A percentile compares a stretch with the other conserved stretches of the same genome.
These are phyloP conservation scores for Epichloe sp. DNA, from an alignment of 2,329 filamentous ascomycete genomes.

Conservation along the genomic window DNA sequence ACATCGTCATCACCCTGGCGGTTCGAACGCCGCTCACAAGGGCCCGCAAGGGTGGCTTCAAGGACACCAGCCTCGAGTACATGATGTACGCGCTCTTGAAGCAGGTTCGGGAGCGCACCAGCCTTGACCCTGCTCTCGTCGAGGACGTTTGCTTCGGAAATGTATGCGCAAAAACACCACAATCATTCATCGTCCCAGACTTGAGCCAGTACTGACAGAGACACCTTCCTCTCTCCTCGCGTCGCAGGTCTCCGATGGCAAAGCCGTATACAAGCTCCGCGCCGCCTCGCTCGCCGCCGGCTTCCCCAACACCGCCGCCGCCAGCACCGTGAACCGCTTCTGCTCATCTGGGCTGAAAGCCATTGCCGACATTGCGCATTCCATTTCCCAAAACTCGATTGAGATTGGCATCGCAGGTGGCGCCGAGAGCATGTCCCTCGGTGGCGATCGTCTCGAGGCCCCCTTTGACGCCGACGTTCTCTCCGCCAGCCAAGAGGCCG, in stretches of 20 bases:
- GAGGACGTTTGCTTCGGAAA: constrained; percentile 92
- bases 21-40: constrained; percentile 82
- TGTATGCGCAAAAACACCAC: constrained; percentile 31
- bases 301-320: constrained; percentile 79
- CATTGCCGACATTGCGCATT: constrained; percentile 84
- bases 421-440: constrained; percentile 74
- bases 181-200: background rate
- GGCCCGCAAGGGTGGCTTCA: constrained; percentile 83
- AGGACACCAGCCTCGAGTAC: constrained; percentile 83
- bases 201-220: background rate
- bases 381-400: constrained; percentile 69
- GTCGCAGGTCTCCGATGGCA: constrained; percentile 60
- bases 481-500: constrained; percentile 56
- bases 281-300: constrained; percentile 82
- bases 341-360: constrained; percentile 95
- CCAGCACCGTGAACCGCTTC: constrained; percentile 83
- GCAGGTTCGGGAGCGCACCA: constrained; percentile 57
- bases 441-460: constrained; percentile 54
- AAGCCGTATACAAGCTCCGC: constrained; percentile 83
- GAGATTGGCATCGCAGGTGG: constrained; percentile 79
- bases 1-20: constrained; percentile 91
- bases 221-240: background rate
- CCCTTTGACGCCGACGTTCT: constrained; percentile 71
- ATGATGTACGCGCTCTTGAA: constrained; percentile 74
- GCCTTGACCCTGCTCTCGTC: constrained; percentile 65